Evolutionary conservation across 1,284 basidiomycete species (phyloP).

Genomic region (Austropuccinia psidii): DNA sequence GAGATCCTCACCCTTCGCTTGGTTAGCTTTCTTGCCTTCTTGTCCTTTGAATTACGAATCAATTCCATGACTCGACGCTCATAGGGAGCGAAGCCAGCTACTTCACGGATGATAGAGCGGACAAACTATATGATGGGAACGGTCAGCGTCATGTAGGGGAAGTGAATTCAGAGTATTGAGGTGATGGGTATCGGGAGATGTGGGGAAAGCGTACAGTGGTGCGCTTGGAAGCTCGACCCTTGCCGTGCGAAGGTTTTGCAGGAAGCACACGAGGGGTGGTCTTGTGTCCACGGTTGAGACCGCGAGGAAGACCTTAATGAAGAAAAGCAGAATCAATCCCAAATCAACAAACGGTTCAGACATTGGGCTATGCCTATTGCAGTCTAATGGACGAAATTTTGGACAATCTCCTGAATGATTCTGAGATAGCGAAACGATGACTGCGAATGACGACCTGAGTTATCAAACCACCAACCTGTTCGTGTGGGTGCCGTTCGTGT

Average conservation of each 20-base stretch:
- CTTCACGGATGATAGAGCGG: constrained; percentile 82
- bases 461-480: constrained; percentile 6
- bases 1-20: constrained; percentile 77
- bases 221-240: constrained; percentile 68
- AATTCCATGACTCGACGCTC: constrained; percentile 98
- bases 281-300: constrained; percentile 85
- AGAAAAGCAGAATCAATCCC: neutral
- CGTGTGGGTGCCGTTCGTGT: constrained; percentile 26
- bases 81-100: constrained; percentile 92
- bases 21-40: constrained; percentile 94
- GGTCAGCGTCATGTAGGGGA: neutral
- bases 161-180: neutral
- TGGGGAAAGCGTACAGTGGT: constrained; percentile 40
- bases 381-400: neutral
- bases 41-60: constrained; percentile 74
- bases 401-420: neutral
- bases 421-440: neutral
- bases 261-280: constrained; percentile 77
- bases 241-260: constrained; percentile 78
- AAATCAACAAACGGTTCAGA: neutral
- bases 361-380: neutral
- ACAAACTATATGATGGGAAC: constrained; percentile 73
- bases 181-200: constrained; percentile 38
- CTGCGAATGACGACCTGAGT: neutral
- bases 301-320: constrained; percentile 70